These are phyloP conservation scores for Mycena crocata DNA, from an alignment of 768 basidiomycete genomes.

Conservation along the genomic window DNA sequence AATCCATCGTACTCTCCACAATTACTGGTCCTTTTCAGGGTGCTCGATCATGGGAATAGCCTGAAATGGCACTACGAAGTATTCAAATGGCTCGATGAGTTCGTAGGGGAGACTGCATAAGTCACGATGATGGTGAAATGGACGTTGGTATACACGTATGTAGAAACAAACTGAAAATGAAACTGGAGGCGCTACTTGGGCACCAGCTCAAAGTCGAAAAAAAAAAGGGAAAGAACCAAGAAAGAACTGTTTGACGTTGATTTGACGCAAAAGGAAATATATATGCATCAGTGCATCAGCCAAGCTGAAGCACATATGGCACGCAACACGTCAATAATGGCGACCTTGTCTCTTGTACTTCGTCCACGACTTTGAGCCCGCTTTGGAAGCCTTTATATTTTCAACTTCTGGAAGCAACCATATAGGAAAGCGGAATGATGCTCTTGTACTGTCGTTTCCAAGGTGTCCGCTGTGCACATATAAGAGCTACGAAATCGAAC, in stretches of 20 bases:
- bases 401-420: background rate
- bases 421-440: background rate
- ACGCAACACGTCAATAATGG: constrained; percentile 16
- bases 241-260: no score
- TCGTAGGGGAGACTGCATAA: constrained; percentile 55
- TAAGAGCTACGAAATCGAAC: background rate
- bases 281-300: no score
- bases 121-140: background rate
- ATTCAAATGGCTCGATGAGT: constrained; percentile 88
- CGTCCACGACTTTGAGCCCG: constrained; percentile 10
- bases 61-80: constrained; percentile 97
- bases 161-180: no score
- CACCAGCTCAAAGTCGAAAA: no score
- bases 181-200: no score
- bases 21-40: constrained; percentile 49
- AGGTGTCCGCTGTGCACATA: constrained; percentile 1
- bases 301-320: background rate
- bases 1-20: no score
- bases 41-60: constrained; percentile 83
- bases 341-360: constrained; percentile 26
- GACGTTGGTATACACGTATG: background rate
- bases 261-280: no score
- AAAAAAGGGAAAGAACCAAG: no score
- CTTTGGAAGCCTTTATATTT: constrained; percentile 23
- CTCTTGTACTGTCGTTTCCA: constrained; percentile 22